Evolutionary conservation across 2,329 filamentous ascomycete species (phyloP).

Genomic region (Cordyceps fumosorosea): DNA sequence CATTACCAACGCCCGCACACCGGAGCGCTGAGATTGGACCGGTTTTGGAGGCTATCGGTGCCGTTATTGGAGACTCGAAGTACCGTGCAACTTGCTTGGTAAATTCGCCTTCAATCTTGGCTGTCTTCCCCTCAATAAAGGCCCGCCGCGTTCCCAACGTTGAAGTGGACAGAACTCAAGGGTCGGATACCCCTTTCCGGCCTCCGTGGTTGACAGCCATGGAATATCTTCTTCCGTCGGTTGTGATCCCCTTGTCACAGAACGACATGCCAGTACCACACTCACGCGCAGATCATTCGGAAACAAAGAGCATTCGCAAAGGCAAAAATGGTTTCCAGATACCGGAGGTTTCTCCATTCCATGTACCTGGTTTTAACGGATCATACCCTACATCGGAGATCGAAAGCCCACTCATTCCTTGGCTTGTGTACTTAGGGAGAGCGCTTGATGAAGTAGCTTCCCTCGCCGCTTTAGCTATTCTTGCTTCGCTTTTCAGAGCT

Average conservation of each 20-base stretch:
- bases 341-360: slow-evolving; percentile 26
- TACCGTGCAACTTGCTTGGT: slow-evolving; percentile 67
- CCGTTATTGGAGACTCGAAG: slow-evolving; percentile 72
- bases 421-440: slow-evolving; percentile 61
- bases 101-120: slow-evolving; percentile 61
- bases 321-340: slow-evolving; percentile 24
- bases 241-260: slow-evolving; percentile 37
- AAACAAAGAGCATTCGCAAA: slow-evolving; percentile 24
- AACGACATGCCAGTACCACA: slow-evolving; percentile 20
- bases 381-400: slow-evolving; percentile 46
- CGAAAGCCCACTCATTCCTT: slow-evolving; percentile 66
- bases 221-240: slow-evolving; percentile 57
- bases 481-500: slow-evolving; percentile 63
- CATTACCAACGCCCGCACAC: slow-evolving; percentile 57
- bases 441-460: slow-evolving; percentile 51
- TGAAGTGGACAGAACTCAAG: slow-evolving; percentile 42
- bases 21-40: slow-evolving; percentile 54
- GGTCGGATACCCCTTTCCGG: slow-evolving; percentile 45
- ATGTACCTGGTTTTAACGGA: slow-evolving; percentile 19
- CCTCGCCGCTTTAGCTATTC: slow-evolving; percentile 61
- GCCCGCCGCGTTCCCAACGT: slow-evolving; percentile 42
- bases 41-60: slow-evolving; percentile 69
- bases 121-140: slow-evolving; percentile 58
- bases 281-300: slow-evolving; percentile 19
- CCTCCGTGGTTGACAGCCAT: slow-evolving; percentile 48